phyloP scores from a whole-genome alignment of 495 filamentous ascomycete genomes.

The Hyaloscypha bicolor region DNA sequence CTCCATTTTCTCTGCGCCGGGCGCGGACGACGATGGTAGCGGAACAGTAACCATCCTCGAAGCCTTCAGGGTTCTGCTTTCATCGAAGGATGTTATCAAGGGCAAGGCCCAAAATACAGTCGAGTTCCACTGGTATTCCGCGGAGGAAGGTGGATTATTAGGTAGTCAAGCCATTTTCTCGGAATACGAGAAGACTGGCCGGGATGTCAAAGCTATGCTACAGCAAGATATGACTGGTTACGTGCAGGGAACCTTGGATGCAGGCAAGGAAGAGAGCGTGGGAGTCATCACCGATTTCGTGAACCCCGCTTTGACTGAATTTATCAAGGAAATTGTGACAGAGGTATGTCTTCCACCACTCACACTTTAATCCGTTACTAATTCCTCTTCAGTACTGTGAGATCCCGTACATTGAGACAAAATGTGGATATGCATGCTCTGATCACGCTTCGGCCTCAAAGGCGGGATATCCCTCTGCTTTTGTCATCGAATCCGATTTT shows the following conservation, averaged over 20 bases:
- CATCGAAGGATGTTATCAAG: conserved; percentile 38
- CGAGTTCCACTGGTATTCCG: conserved; percentile 96
- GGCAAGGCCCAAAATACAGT: conserved; percentile 75
- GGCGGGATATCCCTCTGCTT: conserved; percentile 92
- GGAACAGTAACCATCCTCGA: conserved; percentile 64
- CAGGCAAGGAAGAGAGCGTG: conserved; percentile 81
- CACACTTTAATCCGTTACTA: conserved; percentile 1
- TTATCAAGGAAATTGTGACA: conserved; percentile 87
- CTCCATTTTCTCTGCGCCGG: conserved; percentile 69
- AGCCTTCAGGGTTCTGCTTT: conserved; percentile 60
- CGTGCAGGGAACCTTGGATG: conserved; percentile 78
- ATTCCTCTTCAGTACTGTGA: conserved; percentile 68
- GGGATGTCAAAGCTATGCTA: conserved; percentile 93
- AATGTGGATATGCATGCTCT: conserved; percentile 96
- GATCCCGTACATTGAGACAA: conserved; percentile 86
- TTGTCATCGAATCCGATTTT: conserved; percentile 92
- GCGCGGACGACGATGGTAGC: conserved; percentile 63
- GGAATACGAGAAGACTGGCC: conserved; percentile 71
- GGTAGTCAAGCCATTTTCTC: conserved; percentile 69
- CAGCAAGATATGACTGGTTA: conserved; percentile 99
- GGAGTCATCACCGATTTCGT: conserved; percentile 96
- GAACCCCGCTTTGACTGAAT: conserved; percentile 76
- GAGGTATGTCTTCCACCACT: conserved; percentile 50
- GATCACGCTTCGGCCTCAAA: conserved; percentile 97
- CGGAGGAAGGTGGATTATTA: conserved; percentile 88